Percentiles rank a stretch among this genome's conserved stretches.
These are phyloP conservation scores for Edaphochlamys debaryana DNA, from an alignment of 139 green algal species.

Conservation along the genomic window DNA sequence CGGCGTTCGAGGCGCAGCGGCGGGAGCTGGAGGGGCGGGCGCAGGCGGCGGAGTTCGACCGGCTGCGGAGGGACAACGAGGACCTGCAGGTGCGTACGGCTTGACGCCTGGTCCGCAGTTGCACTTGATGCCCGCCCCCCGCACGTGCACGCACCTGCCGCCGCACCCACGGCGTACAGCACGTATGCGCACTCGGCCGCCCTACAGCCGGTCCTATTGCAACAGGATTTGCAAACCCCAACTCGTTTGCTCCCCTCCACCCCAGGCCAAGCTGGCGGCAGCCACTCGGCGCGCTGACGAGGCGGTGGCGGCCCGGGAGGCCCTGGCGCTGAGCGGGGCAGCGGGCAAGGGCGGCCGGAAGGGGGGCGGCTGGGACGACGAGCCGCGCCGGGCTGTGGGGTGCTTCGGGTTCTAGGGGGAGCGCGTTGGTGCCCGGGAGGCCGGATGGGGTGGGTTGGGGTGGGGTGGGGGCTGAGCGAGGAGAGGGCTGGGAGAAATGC, in stretches of 20 bases:
- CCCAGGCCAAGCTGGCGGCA: constrained; percentile 3
- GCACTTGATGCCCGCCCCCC: background rate
- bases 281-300: constrained; percentile 21
- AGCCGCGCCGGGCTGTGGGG: too few species aligned
- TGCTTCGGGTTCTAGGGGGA: too few species aligned
- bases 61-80: constrained; percentile 6
- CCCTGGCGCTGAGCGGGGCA: too few species aligned
- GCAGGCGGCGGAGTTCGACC: constrained; percentile 8
- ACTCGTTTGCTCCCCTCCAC: background rate
- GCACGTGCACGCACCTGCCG: background rate
- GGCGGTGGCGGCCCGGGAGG: background rate
- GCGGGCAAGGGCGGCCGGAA: too few species aligned
- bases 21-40: background rate
- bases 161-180: too few species aligned
- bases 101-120: background rate
- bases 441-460: too few species aligned
- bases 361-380: too few species aligned
- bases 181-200: too few species aligned
- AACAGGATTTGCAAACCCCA: background rate
- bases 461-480: too few species aligned
- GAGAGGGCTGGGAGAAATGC: too few species aligned
- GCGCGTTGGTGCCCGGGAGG: too few species aligned
- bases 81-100: background rate
- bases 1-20: constrained; percentile 6
- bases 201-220: too few species aligned